Evolutionary conservation across 106 monocot genomes (phyloP).

Genomic region (Allium cepa): DNA sequence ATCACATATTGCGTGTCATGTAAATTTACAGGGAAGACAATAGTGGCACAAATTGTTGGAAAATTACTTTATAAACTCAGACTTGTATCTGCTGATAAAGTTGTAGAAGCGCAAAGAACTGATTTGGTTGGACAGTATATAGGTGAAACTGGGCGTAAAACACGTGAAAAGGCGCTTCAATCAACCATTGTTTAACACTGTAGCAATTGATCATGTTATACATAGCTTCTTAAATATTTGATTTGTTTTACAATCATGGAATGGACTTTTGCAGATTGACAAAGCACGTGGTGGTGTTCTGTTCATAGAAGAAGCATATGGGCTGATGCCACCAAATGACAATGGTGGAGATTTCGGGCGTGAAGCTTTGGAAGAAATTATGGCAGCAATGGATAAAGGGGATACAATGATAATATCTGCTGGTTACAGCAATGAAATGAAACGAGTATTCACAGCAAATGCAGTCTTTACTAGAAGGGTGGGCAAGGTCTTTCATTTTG

Average conservation of each 20-base stretch:
- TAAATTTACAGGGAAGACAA: conserved; percentile 5
- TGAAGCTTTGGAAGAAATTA: conserved; percentile 10
- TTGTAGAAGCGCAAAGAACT: conserved; percentile 5
- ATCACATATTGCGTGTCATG: neutral
- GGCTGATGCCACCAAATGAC: neutral
- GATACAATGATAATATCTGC: conserved; percentile 4
- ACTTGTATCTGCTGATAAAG: conserved; percentile 3
- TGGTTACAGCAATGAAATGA: conserved; percentile 1
- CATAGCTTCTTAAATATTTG: neutral
- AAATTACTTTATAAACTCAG: neutral
- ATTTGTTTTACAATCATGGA: neutral
- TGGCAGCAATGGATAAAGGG: conserved; percentile 1
- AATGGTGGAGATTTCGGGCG: neutral
- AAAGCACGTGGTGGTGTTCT: conserved; percentile 1
- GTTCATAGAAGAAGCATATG: conserved; percentile 5
- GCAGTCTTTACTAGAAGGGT: neutral
- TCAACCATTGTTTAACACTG: neutral
- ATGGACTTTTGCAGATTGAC: neutral
- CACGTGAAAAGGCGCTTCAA: neutral
- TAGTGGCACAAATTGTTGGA: conserved; percentile 4
- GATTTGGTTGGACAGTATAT: conserved; percentile 1
- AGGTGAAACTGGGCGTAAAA: neutral
- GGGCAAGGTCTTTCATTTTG: conserved; percentile 1
- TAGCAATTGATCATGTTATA: neutral
- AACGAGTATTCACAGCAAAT: conserved; percentile 2